These are phyloP conservation scores for Orobanche coerulescens DNA, from an alignment of 257 asterid species.

Conservation along the genomic window DNA sequence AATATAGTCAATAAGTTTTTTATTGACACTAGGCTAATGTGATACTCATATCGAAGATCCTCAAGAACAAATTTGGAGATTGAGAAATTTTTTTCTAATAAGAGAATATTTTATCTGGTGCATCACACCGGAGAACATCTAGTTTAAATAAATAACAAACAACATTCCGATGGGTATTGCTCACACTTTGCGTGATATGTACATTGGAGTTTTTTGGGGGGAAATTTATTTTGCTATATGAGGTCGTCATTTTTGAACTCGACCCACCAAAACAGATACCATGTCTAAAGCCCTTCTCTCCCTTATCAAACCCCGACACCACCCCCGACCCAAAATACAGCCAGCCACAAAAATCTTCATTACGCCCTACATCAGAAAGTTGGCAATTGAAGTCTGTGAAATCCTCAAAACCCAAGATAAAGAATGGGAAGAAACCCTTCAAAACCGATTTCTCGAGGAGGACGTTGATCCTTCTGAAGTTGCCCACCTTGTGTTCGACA, in stretches of 20 bases:
- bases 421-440: conserved; percentile 55
- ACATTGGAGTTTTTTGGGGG: no score
- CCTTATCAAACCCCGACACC: conserved; percentile 55
- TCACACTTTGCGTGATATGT: no score
- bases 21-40: no score
- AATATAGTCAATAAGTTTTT: no score
- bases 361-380: conserved; percentile 36
- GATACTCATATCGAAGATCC: no score
- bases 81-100: no score
- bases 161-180: no score
- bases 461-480: conserved; percentile 57
- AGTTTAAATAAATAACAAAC: no score
- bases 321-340: conserved; percentile 34
- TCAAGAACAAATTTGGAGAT: no score
- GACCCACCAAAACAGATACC: background rate
- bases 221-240: no score
- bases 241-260: background rate
- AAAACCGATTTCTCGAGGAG: conserved; percentile 47
- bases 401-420: conserved; percentile 45
- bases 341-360: conserved; percentile 19
- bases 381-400: conserved; percentile 49
- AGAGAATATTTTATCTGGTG: no score
- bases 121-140: no score
- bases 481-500: conserved; percentile 88
- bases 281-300: conserved; percentile 70